Base-by-base conservation (phyloP, 139 green algal genomes). In the Tetraselmis chui region DNA sequence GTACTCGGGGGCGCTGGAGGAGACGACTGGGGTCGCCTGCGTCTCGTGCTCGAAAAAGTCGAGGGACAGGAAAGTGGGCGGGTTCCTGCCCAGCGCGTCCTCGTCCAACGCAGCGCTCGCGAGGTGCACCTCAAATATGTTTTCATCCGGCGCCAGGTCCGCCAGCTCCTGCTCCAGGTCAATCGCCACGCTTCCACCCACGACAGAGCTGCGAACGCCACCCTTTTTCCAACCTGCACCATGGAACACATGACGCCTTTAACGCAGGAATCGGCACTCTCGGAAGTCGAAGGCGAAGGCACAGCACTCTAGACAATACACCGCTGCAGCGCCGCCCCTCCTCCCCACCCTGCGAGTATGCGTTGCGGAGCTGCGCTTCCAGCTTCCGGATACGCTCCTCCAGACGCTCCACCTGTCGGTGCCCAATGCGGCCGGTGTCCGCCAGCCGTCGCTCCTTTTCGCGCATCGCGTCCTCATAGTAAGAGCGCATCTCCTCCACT, bases 21-120 rank as follows among this genome's bases (percentile, higher is more conserved):
- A n/a, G 25, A 80, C 11, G 18, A 83, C 81, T 28, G 84, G 84
- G 24, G 87, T 90, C 29, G 87, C 84, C 79, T 90, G 87, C n/a
- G 83, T 87, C 59, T 90, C 87, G 79, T 90, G 87, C 87, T 88
- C 85, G 84, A 87, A 90, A 83, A 90, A 90, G 84, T 90, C 87
- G 28, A 87, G 84, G 79, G 84, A 88, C 83, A 88, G 86, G 83
- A 90, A 90, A 1, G 84, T 85, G 32, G 81, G 81, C 24, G 84
- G 84, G 74, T 90, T 85, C 84, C 86, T 88, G 83, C 87, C 84
- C 30, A 88, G 59, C 0, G 74, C 76, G 76, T 90, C 84, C 83
- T 90, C 84, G 79, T 88, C 77, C 79, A 79, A 2, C 22, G 27
- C n/a, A 27, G 58, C 81, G 23, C 76, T 84, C 23, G 79, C 84